Evolutionary conservation across 164 flowering plant species (phyloP), one percentile per base, ranked within the genome.

Genomic region (Stephania cephalantha): DNA sequence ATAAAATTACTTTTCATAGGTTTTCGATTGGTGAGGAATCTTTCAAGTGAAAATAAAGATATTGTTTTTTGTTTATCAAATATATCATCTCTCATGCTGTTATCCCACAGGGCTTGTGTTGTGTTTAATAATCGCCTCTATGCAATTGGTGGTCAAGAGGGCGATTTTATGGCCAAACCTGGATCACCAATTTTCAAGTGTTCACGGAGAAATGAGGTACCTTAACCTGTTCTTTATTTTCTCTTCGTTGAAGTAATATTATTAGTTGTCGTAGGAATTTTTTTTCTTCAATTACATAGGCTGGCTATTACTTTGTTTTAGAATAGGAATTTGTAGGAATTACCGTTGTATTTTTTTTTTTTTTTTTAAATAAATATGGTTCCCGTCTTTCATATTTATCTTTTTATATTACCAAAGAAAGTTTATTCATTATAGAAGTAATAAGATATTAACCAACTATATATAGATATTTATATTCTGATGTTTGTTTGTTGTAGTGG

Each of bases 151-250:
- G 98, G 98, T 80, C 98, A 93, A 86, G 98, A 95, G 80, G 98
- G 98, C 76, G 98, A 95, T 85, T 95, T 95, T 76, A 89, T 90
- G 97, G 91, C 98, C 70, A 95, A 95, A 79, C 98, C 98, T 70
- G 92, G 95, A 61, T 95, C 98, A 58, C 97, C 98, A 15, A 91
- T 91, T 70, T 95, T 91, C 83, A 95, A 95, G 80, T 95, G 99
- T 80, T 90, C 99, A 4, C 92, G 98, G 6, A 86, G 98, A 83
- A 77, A 87, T 70, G 99, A 95, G 98, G 99, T 95, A 85, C 68
- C 20, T 50, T 35, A 52, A n/a, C 9, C 73, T 8, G n/a, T 74
- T 66, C 61, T 20, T 20, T 11, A 52, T 46, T 42, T 18, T 50
- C 15, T 50, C 15, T 50, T 50, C 55, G 11, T 15, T 15, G 55